phyloP scores from a whole-genome alignment of 495 filamentous ascomycete species.

The Tuber melanosporum region DNA sequence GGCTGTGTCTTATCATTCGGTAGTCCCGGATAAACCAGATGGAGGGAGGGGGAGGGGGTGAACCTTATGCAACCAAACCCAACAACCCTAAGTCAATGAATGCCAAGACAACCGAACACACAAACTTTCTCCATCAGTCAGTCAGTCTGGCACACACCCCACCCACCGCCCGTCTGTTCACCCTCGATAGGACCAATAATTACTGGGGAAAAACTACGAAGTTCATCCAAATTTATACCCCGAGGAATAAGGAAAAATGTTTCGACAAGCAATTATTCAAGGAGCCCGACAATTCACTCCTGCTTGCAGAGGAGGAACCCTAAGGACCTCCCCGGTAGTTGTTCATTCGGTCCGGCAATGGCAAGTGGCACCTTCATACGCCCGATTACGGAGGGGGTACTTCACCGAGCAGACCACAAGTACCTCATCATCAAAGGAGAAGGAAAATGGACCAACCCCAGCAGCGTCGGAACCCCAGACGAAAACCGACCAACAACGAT shows the following conservation, averaged over 20 bases:
- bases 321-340: conserved; percentile 11
- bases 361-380: conserved; percentile 11
- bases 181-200: background rate
- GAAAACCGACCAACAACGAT: background rate
- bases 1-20: conserved; percentile 5
- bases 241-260: conserved; percentile 18
- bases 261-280: conserved; percentile 31
- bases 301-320: conserved; percentile 4
- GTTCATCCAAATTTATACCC: background rate
- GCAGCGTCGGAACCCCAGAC: background rate
- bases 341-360: conserved; percentile 20
- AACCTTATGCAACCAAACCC: background rate
- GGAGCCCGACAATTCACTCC: conserved; percentile 34
- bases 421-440: conserved; percentile 2
- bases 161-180: background rate
- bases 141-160: background rate
- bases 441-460: conserved; percentile 2
- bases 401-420: conserved; percentile 9
- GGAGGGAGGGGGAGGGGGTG: background rate
- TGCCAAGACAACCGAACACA: conserved; percentile 1
- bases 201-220: background rate
- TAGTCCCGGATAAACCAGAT: background rate
- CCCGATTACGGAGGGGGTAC: conserved; percentile 12
- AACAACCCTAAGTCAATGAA: background rate
- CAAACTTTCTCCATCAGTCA: background rate